These are phyloP conservation scores for Tetrahymena borealis DNA, from an alignment of 73 alveolate species.

Conservation along the genomic window DNA sequence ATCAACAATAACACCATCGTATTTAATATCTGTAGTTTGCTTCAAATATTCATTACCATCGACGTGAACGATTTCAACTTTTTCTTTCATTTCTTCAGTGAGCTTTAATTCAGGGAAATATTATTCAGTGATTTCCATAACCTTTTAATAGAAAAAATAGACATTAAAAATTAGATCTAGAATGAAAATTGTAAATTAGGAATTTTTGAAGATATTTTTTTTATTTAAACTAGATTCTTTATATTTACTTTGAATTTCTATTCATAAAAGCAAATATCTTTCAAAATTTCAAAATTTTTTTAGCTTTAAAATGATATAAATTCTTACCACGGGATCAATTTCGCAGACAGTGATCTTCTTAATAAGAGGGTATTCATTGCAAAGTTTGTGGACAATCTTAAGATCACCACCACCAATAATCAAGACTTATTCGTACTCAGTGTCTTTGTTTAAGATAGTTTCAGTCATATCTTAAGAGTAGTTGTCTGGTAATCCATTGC, in stretches of 20 bases:
- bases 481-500: not conserved
- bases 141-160: too few species aligned
- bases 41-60: not conserved
- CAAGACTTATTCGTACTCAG: not conserved
- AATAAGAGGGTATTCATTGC: not conserved
- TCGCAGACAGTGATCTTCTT: constrained; percentile 4
- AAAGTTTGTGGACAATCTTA: not conserved
- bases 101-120: not conserved
- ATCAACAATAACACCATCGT: not conserved
- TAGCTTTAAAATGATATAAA: not conserved
- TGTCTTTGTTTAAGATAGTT: not conserved
- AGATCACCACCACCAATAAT: constrained; percentile 23
- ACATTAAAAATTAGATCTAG: not conserved
- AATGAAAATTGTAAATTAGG: not conserved
- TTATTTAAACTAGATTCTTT: not conserved
- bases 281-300: not conserved
- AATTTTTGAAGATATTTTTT: not conserved
- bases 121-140: not conserved
- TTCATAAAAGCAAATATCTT: not conserved
- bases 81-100: not conserved
- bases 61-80: not conserved
- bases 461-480: not conserved
- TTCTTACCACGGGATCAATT: not conserved
- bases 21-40: not conserved
- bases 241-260: not conserved